Base-by-base conservation (phyloP, 305 asterid genomes). In the Plantago rigida region DNA sequence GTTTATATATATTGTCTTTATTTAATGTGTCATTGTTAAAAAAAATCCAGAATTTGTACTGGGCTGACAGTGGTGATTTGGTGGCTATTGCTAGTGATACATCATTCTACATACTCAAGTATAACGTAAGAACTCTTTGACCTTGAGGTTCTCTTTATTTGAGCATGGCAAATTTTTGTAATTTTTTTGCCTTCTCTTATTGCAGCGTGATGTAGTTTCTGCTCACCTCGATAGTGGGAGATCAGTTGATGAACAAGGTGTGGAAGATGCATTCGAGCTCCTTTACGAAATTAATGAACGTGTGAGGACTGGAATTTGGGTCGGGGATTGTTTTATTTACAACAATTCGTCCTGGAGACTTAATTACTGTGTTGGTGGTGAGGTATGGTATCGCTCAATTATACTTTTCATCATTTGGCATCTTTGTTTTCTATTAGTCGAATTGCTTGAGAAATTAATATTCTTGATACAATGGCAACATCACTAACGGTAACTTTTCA, bases 41-140 rank as follows among this genome's bases (percentile, higher is more conserved):
- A 5, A 31, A 31, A 31, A 6, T 78, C 31, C 85, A 93, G 99
- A 93, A 93, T 81, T 95, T 93, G 64, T 93, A 93, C 76, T 93
- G 99, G 99, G 99, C 96, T 69, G 99, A 93, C 70, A 85, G 99
- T 52, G 99, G 97, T 64, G 99, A 93, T 85, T 71, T 93, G 72
- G 91, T 93, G 80, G 78, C 99, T 74, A 81, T 83, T 74, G 78
- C 87, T 64, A 83, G 90, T 51, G 90, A 83, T 46, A 9, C 85
- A 47, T 81, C 90, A 66, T 81, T 78, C 76, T 83, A 83, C 79
- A 76, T 83, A 69, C 90, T 83, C 4, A 82, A 89, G 74, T 89
- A 68, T 73, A 86, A 82, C 68, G 96, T 89, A 75, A 78, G 87
- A 65, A 51, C 58, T 64, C 64, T 42, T 45, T 46, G 26, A 62